A percentile compares a stretch with the other conserved stretches of the same genome.
Conservation (phyloP, 106 monocot genomes). For the Dactylorhiza incarnata region DNA sequence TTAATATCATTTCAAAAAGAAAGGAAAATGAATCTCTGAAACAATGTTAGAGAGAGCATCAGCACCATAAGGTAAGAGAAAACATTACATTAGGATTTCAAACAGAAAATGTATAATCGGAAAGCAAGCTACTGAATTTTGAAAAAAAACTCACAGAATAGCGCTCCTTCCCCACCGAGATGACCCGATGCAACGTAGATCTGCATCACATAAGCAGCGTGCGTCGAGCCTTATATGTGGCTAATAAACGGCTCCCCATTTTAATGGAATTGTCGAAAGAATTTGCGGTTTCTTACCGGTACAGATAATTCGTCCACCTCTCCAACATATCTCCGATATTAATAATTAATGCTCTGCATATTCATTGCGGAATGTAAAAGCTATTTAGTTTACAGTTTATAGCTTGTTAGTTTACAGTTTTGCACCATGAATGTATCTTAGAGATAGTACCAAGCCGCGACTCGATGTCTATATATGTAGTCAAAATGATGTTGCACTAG, state of each 20-base stretch:
- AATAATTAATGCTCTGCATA: conserved; percentile 59
- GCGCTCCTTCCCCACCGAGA: conserved; percentile 53
- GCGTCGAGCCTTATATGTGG: too few species aligned
- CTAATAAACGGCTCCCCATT: not conserved
- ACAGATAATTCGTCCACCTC: conserved; percentile 86
- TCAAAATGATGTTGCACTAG: too few species aligned
- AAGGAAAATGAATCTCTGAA: not conserved
- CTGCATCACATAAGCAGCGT: conserved; percentile 25
- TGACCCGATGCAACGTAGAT: conserved; percentile 85
- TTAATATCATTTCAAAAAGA: not conserved
- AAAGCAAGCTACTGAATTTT: not conserved
- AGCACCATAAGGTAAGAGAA: not conserved
- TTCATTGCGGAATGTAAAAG: not conserved
- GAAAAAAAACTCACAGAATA: conserved; percentile 50
- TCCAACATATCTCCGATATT: conserved; percentile 92
- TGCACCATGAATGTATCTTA: not conserved
- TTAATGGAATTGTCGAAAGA: not conserved
- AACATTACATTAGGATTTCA: too few species aligned
- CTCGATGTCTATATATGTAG: too few species aligned
- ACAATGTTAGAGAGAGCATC: not conserved
- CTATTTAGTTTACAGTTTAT: not conserved
- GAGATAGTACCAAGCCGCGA: not conserved
- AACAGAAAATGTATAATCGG: not conserved
- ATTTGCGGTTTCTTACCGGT: conserved; percentile 34
- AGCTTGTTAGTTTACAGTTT: too few species aligned